A percentile compares a stretch with the other conserved stretches of the same genome.
These are phyloP conservation scores for Pleomassaria siparia DNA, from an alignment of 2,329 filamentous ascomycete genomes.

Conservation along the genomic window DNA sequence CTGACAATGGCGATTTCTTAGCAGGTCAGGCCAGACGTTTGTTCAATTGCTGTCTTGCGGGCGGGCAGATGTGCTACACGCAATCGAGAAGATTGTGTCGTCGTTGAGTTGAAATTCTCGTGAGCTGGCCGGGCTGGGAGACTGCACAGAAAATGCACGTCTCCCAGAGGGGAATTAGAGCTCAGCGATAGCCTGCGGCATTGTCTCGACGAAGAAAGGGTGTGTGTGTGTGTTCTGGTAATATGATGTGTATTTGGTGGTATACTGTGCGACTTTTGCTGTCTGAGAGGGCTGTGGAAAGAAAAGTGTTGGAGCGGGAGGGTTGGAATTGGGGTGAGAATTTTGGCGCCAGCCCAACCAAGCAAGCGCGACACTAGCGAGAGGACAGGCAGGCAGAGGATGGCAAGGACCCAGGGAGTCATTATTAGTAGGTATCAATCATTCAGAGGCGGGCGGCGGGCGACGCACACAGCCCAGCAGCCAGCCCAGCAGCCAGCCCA, in stretches of 20 bases:
- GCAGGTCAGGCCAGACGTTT: slow-evolving; percentile 36
- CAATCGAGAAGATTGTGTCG: slow-evolving; percentile 42
- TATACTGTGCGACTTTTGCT: slow-evolving; percentile 43
- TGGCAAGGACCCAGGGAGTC: slow-evolving; percentile 7
- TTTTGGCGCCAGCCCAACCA: slow-evolving; percentile 12
- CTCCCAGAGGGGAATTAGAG: slow-evolving; percentile 88
- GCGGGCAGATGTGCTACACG: slow-evolving; percentile 37
- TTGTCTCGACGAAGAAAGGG: slow-evolving; percentile 48
- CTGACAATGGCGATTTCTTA: slow-evolving; percentile 34
- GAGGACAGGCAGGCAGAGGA: neutral
- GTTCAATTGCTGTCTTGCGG: slow-evolving; percentile 32
- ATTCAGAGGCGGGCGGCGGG: neutral
- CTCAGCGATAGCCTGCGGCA: slow-evolving; percentile 54
- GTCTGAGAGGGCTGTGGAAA: slow-evolving; percentile 39
- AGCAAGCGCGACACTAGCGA: slow-evolving; percentile 10
- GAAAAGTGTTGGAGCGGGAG: slow-evolving; percentile 31
- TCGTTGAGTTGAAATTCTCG: slow-evolving; percentile 64
- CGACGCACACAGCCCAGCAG: too few species aligned
- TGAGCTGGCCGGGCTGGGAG: slow-evolving; percentile 81
- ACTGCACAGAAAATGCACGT: slow-evolving; percentile 56
- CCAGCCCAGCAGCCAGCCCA: too few species aligned
- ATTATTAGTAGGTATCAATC: too few species aligned
- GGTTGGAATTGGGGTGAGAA: slow-evolving; percentile 28
- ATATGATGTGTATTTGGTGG: slow-evolving; percentile 22
- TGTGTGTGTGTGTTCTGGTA: slow-evolving; percentile 29